Base-by-base conservation (phyloP, 345 rosid species). In the Jatropha curcas region DNA sequence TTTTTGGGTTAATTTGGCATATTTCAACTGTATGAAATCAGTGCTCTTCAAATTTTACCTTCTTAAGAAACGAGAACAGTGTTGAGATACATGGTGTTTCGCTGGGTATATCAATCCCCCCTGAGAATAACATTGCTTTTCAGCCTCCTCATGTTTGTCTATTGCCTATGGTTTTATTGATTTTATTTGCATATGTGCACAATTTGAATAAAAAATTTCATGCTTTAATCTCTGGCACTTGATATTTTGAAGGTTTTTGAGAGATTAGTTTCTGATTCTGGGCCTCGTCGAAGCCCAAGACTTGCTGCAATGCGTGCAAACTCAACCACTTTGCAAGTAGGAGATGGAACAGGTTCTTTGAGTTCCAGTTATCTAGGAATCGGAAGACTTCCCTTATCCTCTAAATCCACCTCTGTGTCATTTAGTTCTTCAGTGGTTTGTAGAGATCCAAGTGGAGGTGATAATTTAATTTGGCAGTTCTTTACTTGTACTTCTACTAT, bases 251-350 rank as follows among this genome's bases (percentile, higher is more conserved):
- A 92, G 99, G 88, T 95, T 71, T 95, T 96, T 65, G 98, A 98
- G 74, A 88, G 99, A 77, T 79, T 95, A 73, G 92, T 95, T 82
- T 84, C 97, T 74, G 99, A 95, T 86, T 92, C 97, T 81, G 94
- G 92, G 71, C 92, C 92, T 43, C 86, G 97, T 51, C 82, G 97
- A 78, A 88, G 92, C 81, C 83, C 90, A 31, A 89, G 97, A 74
- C 92, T 92, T 51, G 85, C 94, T 79, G 87, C 82, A 41, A 91
- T 78, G 76, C 88, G 87, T 60, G 83, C 82, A 39, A 85, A 82
- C 77, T 76, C 84, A 53, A 89, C 85, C 71, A 35, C 84, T 48
- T 30, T 85, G 33, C 77, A 76, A 60, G 83, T 87, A 58, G 98
- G 88, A 77, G 87, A 88, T 85, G 96, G 93, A 76, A 84, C 77